Base-by-base conservation (phyloP, 805 yeast genomes). In the Metschnikowia gelsemii region DNA sequence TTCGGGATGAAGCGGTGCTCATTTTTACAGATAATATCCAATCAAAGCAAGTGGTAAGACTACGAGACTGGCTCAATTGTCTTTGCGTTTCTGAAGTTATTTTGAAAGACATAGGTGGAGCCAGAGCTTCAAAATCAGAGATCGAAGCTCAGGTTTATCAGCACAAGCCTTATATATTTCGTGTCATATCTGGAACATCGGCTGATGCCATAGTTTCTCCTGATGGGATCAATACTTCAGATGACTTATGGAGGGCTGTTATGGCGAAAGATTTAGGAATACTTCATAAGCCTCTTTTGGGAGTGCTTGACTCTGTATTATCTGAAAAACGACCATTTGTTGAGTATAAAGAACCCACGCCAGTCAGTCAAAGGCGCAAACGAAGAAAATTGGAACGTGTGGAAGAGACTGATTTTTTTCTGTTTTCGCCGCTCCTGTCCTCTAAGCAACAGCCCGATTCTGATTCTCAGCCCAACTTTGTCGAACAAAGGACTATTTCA, bases 401-500 rank as follows among this genome's bases (percentile, higher is more conserved):
- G 2, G 59, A 55, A 35, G 62, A 58, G 13, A 54, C 66, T 25
- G 64, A 64, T 33, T 68, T 68, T 38, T 64, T 68, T 38, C 64
- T 63, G 42, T 61, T 66, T 25, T 33, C 51, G 2, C 49, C 50
- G 3, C 13, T 33, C 14, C 38, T 38, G 29, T 40, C 49, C 6
- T 18, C 23, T 4, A 42, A 33, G 13, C 20, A 14, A 3, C 31
- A 42, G n/a, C 16, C 28, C 11, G 30, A 21, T 4, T 22, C 12
- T 6, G 20, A 14, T 11, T 8, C 28, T 13, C 24, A 20, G 5
- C n/a, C n/a, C n/a, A n/a, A n/a, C n/a, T n/a, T n/a, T n/a, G n/a
- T n/a, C n/a, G n/a, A n/a, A n/a, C n/a, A n/a, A n/a, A n/a, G n/a
- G n/a, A n/a, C n/a, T n/a, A n/a, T n/a, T n/a, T n/a, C n/a, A n/a